phyloP scores from a whole-genome alignment of 169 alveolate genomes.

The Amoebophrya sp. region DNA sequence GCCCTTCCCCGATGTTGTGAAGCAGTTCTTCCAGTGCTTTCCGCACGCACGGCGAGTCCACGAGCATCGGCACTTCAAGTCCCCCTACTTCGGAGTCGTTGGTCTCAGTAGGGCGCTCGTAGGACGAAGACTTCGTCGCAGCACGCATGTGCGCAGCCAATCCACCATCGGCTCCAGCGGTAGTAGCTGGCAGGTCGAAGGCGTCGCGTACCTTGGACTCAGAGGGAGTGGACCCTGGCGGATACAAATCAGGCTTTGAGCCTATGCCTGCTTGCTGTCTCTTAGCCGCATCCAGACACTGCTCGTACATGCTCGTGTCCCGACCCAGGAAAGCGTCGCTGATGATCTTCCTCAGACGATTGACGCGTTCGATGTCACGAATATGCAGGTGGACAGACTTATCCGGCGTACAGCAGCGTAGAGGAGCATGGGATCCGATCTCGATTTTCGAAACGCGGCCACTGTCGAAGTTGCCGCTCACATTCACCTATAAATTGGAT shows the following conservation, averaged over 20 bases:
- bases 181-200: not conserved
- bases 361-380: not conserved
- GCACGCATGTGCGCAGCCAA: not conserved
- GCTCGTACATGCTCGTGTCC: not conserved
- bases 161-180: not conserved
- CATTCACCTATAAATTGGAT: not conserved
- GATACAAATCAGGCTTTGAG: not conserved
- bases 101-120: not conserved
- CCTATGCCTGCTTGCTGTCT: not conserved
- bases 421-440: constrained; percentile 5
- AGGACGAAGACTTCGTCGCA: no score
- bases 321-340: not conserved
- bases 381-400: not conserved
- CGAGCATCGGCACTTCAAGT: not conserved
- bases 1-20: not conserved
- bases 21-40: not conserved
- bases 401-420: not conserved
- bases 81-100: constrained; percentile 3
- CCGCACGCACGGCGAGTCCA: not conserved
- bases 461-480: not conserved
- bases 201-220: not conserved
- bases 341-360: not conserved
- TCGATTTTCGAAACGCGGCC: not conserved
- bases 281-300: not conserved
- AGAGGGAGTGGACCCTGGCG: not conserved